A percentile compares a stretch with the other conserved stretches of the same genome.
Conservation (phyloP, 768 basidiomycete species). For the Cystobasidiopsis lactophilus region DNA sequence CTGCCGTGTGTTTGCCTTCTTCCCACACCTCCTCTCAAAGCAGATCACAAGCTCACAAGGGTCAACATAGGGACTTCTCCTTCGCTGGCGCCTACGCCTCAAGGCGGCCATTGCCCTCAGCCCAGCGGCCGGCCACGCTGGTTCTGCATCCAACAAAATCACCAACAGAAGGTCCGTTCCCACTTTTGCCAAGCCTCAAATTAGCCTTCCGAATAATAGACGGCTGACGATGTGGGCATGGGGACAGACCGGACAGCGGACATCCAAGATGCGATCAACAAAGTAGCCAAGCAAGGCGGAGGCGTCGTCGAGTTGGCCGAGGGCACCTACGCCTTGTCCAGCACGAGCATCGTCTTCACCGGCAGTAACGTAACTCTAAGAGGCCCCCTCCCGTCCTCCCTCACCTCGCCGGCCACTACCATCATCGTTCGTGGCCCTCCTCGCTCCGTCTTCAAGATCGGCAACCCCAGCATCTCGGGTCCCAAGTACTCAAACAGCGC, state of each 20-base stretch:
- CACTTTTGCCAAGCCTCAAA: too few relatives aligned
- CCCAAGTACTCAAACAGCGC: neutral
- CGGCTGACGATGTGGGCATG: too few relatives aligned
- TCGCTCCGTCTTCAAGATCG: neutral
- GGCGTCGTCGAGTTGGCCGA: neutral
- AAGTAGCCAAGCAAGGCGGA: neutral
- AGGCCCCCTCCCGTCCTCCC: neutral
- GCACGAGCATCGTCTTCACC: neutral
- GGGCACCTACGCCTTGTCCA: neutral
- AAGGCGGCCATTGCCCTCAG: neutral
- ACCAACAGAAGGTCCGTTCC: too few relatives aligned
- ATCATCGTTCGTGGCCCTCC: neutral
- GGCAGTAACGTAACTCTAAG: neutral
- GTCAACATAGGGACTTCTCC: neutral
- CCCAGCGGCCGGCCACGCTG: neutral
- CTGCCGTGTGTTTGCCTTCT: too few relatives aligned
- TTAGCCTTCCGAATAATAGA: too few relatives aligned
- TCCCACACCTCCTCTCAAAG: too few relatives aligned
- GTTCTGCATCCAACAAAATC: too few relatives aligned
- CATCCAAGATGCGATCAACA: neutral
- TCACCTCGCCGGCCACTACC: neutral
- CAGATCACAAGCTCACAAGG: too few relatives aligned
- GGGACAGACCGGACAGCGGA: neutral
- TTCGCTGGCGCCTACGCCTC: neutral
- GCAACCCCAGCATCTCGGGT: neutral